A percentile compares a stretch with the other conserved stretches of the same genome.
These are phyloP conservation scores for Russula brevipes DNA, from an alignment of 768 basidiomycete species.

Conservation along the genomic window DNA sequence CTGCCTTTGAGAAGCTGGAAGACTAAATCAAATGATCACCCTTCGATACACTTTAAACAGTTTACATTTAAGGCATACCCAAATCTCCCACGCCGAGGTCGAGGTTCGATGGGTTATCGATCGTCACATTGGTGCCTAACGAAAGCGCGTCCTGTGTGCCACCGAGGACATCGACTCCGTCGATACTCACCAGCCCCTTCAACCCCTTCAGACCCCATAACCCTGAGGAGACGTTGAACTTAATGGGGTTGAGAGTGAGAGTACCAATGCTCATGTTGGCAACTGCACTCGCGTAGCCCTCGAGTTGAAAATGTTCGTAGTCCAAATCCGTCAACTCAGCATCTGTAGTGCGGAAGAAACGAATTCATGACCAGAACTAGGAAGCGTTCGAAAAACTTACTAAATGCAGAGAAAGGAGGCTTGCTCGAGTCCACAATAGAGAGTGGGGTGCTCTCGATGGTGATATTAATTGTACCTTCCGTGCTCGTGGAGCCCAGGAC, in stretches of 20 bases:
- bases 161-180: constrained; percentile 59
- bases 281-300: constrained; percentile 55
- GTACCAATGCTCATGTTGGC: constrained; percentile 59
- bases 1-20: constrained; percentile 52
- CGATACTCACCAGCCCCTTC: constrained; percentile 50
- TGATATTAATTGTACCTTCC: constrained; percentile 58
- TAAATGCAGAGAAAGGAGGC: constrained; percentile 51
- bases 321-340: constrained; percentile 48
- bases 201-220: constrained; percentile 59
- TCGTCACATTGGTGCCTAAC: constrained; percentile 55
- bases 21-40: constrained; percentile 33
- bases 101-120: constrained; percentile 65
- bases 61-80: constrained; percentile 37
- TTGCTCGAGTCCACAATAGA: constrained; percentile 45
- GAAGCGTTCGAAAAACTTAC: constrained; percentile 35
- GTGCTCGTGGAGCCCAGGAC: constrained; percentile 53
- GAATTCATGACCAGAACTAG: neutral
- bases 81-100: constrained; percentile 58
- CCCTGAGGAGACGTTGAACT: constrained; percentile 60
- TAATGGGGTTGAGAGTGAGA: constrained; percentile 65
- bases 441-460: constrained; percentile 50
- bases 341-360: constrained; percentile 35
- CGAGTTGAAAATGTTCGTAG: constrained; percentile 48
- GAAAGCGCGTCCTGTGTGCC: constrained; percentile 55
- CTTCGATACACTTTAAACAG: neutral